phyloP scores from a whole-genome alignment of 768 basidiomycete genomes.

The Tulasnella sp. region DNA sequence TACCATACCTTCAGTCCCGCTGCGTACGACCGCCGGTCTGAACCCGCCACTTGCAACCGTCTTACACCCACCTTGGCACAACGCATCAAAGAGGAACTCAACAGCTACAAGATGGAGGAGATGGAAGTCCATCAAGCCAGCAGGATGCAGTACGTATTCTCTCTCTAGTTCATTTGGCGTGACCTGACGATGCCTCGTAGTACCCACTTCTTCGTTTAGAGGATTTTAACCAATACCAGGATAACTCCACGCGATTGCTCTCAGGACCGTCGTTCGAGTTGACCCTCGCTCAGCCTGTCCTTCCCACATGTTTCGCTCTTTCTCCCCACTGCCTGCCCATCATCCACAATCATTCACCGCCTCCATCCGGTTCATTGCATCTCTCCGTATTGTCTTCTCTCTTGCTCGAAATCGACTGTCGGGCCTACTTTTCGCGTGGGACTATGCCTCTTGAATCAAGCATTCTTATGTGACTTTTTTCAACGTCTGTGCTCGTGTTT shows the following conservation, averaged over 20 bases:
- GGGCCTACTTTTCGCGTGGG: not conserved
- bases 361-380: not conserved
- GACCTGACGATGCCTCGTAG: slow-evolving; percentile 28
- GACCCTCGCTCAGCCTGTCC: not conserved
- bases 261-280: not conserved
- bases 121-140: slow-evolving; percentile 97
- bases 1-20: slow-evolving; percentile 91
- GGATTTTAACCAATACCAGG: not conserved
- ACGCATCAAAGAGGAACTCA: slow-evolving; percentile 95
- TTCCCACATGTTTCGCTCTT: not conserved
- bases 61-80: slow-evolving; percentile 91
- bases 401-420: not conserved
- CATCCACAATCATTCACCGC: not conserved
- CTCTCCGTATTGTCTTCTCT: not conserved
- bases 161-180: slow-evolving; percentile 6
- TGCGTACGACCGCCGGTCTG: slow-evolving; percentile 89
- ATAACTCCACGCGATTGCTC: not conserved
- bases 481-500: not conserved
- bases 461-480: not conserved
- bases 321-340: not conserved
- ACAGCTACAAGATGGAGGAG: slow-evolving; percentile 98
- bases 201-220: slow-evolving; percentile 77
- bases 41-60: slow-evolving; percentile 94
- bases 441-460: not conserved
- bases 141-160: slow-evolving; percentile 64